Evolutionary conservation across 495 filamentous ascomycete genomes (phyloP), one percentile per base, ranked within the genome.

Genomic region (Daldinia bambusicola): DNA sequence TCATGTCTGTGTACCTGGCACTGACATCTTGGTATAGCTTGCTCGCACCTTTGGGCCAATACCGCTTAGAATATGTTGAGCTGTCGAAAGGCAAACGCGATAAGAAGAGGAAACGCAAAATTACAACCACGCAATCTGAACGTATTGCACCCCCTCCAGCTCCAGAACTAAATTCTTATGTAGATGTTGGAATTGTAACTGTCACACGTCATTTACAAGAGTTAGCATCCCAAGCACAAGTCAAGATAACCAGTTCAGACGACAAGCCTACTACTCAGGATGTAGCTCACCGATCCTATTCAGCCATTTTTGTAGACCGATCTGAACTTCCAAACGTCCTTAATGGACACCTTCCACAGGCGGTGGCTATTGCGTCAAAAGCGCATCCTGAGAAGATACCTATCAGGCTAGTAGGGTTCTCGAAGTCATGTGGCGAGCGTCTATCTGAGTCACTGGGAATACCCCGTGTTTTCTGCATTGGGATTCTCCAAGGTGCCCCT

Each of bases 341-440:
- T 48, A 79, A 89, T 75, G 81, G 83, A 8, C 89, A 91, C 70
- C 82, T 91, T 43, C 89, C 89, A 26, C 82, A 86, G 55, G 84
- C 90, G 72, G 79, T 84, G 7, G 79, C 79, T 22, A 78, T 84
- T 18, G 86, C 86, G 31, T 86, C 85, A 2, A 78, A 78, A n/a
- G 76, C 80, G 6, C 69, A 78, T 58, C 75, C 79, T 3, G 32
- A 61, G 0, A 70, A 74, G 13, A 75, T 80, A 8, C 66, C 84
- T 40, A 86, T 82, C 10, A 80, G 84, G 55, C 79, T 92, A 12
- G 82, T 91, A 22, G 80, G 85, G 2, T 81, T 92, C 41, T 83
- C 85, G 12, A 83, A 82, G 66, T 75, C 80, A 4, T 82, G 82
- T 32, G 87, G 88, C 68, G 77, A 81, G 20, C 79, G 81, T 14